Conservation (phyloP, 208 protist genomes). For the Acanthamoeba castellanii region DNA sequence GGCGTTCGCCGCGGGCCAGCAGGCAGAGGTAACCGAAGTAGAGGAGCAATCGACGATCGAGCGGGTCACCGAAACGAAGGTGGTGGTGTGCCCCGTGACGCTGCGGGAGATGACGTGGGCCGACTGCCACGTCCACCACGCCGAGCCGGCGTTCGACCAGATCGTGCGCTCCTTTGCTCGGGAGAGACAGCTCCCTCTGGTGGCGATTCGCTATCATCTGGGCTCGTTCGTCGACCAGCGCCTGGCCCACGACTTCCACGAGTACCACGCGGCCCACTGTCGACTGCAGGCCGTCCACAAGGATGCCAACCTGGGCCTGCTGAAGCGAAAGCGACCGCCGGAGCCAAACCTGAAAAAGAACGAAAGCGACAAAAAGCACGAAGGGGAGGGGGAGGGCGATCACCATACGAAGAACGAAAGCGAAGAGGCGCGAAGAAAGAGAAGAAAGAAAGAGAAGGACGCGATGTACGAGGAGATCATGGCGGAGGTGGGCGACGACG, state of each 20-base stretch:
- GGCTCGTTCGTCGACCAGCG: slow-evolving; percentile 44
- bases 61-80: neutral
- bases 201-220: neutral
- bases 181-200: neutral
- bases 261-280: neutral
- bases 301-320: slow-evolving; percentile 12
- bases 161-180: neutral
- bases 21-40: neutral
- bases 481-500: neutral
- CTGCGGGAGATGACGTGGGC: neutral
- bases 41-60: neutral
- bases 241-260: slow-evolving; percentile 44
- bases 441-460: neutral
- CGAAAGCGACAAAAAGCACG: neutral
- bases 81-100: slow-evolving; percentile 20
- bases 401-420: neutral
- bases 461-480: neutral
- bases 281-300: slow-evolving; percentile 45
- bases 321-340: neutral
- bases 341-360: neutral
- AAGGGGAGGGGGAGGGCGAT: neutral
- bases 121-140: slow-evolving; percentile 46
- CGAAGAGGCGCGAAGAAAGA: neutral
- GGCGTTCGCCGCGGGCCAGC: neutral
- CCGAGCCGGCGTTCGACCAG: slow-evolving; percentile 6